A percentile compares a stretch with the other conserved stretches of the same genome.
These are phyloP conservation scores for Sclerotiophoma versabilis DNA, from an alignment of 2,329 filamentous ascomycete species.

Conservation along the genomic window DNA sequence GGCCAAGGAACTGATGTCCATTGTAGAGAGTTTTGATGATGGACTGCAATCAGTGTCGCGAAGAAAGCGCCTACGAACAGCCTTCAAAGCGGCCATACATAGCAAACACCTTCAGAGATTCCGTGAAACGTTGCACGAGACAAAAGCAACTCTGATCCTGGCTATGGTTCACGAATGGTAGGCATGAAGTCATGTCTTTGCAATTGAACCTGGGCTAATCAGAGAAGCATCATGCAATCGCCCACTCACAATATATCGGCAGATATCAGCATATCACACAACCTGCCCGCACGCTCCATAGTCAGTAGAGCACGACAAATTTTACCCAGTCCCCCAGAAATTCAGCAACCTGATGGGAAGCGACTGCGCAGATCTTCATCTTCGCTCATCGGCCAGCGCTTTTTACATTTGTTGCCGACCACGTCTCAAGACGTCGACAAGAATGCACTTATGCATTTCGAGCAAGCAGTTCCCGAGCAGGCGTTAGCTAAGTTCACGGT, in stretches of 20 bases:
- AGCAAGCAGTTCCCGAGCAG: not conserved
- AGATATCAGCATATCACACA: not conserved
- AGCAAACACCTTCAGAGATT: conserved; percentile 19
- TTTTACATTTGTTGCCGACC: not conserved
- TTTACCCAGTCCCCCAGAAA: not conserved
- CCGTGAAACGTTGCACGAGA: conserved; percentile 18
- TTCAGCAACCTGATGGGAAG: too few relatives aligned
- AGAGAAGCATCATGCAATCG: not conserved
- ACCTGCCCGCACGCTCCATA: not conserved
- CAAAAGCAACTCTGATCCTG: conserved; percentile 20
- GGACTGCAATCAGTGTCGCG: conserved; percentile 15
- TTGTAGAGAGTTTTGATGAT: conserved; percentile 8
- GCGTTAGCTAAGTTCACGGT: not conserved
- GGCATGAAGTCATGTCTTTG: not conserved
- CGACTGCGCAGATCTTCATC: not conserved
- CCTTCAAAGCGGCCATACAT: conserved; percentile 18
- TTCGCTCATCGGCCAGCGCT: not conserved
- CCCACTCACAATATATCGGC: not conserved
- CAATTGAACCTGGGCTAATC: not conserved
- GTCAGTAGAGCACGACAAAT: not conserved
- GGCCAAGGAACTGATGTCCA: conserved; percentile 6
- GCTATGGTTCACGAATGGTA: conserved; percentile 22
- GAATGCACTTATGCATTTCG: not conserved
- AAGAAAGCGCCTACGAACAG: conserved; percentile 12
- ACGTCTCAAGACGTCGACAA: not conserved